Evolutionary conservation across 2,329 filamentous ascomycete species (phyloP), one percentile per base, ranked within the genome.

Genomic region (Westerdykella aurantiaca): DNA sequence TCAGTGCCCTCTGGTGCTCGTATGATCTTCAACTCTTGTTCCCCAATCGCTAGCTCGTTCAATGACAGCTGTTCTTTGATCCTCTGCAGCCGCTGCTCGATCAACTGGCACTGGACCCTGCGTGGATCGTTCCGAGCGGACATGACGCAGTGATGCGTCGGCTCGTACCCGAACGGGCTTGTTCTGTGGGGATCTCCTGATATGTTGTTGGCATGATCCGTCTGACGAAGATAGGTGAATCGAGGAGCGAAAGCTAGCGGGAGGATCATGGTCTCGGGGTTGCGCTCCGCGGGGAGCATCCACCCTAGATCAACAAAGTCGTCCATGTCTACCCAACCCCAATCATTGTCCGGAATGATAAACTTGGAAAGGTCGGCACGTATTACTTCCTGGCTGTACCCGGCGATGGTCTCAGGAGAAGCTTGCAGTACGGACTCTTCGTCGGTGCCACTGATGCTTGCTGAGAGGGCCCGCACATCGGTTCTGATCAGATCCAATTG

Each of bases 281-380:
- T 94, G 25, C 85, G 81, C 60, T 95, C 88, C 12, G 88, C 85
- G 0, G 91, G 91, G 18, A 96, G 70, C 42, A 95, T 90, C 91
- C 91, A 97, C 63, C 96, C 94, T 17, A 98, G 73, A 66, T 98
- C 93, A 23, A 98, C 90, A 68, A 98, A 98, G 64, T 98, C 93
- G 62, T 98, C 93, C 89, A 98, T 97, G 60, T 98, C 93, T 50
- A 98, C 90, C 93, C 93, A 98, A 43, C 85, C 89, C 54, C 89
- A 83, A 60, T 98, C 93, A 43, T 94, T 87, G 64, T 98, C 93
- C 0, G 93, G 91, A 39, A 98, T 98, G 0, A 84, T 91, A 63
- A 98, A 98, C 42, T 85, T 84, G 0, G 90, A 95, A 39, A 95
- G 74, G 62, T 84, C 80, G 18, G 73, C 69, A 2, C 73, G 64